Evolutionary conservation across 345 rosid species (phyloP).

Genomic region (Brassica nigra): DNA sequence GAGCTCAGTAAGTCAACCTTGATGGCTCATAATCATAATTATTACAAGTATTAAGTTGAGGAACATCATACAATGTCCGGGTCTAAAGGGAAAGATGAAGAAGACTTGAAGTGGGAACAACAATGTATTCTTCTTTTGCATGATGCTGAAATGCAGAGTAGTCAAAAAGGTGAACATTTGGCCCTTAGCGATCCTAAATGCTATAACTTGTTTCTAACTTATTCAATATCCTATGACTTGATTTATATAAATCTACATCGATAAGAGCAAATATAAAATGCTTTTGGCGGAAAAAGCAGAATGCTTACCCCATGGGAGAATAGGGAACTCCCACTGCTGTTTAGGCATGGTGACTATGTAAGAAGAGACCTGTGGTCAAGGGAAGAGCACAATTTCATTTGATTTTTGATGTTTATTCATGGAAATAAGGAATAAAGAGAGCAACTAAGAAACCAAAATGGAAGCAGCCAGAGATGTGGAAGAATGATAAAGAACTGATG

Average conservation of each 20-base stretch:
- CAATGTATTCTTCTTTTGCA: constrained; percentile 12
- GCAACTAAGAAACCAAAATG: constrained; percentile 50
- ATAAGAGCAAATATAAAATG: not conserved
- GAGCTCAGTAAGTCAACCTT: constrained; percentile 33
- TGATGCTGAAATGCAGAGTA: constrained; percentile 30
- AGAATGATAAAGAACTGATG: constrained; percentile 50
- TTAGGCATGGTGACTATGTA: constrained; percentile 68
- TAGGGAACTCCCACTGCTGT: constrained; percentile 73
- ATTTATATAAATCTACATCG: not conserved
- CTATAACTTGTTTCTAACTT: not conserved
- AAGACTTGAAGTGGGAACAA: constrained; percentile 37
- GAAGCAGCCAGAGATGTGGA: constrained; percentile 73
- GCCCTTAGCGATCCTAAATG: constrained; percentile 15
- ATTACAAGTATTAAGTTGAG: constrained; percentile 18
- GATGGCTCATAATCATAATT: constrained; percentile 35
- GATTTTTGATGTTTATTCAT: constrained; percentile 3
- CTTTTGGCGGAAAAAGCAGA: not conserved
- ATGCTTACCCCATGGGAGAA: constrained; percentile 81
- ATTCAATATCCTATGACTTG: constrained; percentile 11
- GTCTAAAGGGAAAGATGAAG: constrained; percentile 39
- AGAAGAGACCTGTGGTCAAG: constrained; percentile 66
- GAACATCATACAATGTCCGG: constrained; percentile 32
- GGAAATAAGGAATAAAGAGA: not conserved
- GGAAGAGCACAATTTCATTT: constrained; percentile 18
- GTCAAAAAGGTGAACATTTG: constrained; percentile 23